Base-by-base conservation (phyloP, 1,284 basidiomycete genomes). In the Thelephora terrestris region DNA sequence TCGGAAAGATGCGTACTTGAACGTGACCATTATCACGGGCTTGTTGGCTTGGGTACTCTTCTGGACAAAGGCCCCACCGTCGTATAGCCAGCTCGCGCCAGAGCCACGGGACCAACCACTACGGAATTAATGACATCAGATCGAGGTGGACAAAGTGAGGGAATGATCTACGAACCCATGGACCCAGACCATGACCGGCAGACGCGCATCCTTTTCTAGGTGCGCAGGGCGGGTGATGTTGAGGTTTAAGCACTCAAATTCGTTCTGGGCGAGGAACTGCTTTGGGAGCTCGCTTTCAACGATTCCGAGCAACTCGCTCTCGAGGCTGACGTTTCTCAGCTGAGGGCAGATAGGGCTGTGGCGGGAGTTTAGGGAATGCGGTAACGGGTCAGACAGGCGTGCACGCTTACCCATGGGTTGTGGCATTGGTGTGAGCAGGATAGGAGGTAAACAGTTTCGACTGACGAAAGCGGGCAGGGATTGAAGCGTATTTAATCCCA, bases 141-240 rank as follows among this genome's bases (percentile, higher is more conserved):
- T 25, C 43, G 38, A 34, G 12, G 20, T 51, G 27, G 40, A 47
- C 44, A 46, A 47, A 2, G 37, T 50, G 10, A 39, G 27, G 43
- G 48, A 36, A 34, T 40, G 23, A 32, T 32, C 29, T n/a, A 66
- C 74, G 44, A 55, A 86, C 84, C 85, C 84, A 62, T 87, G 84
- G 17, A 87, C 69, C 84, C 83, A 87, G 38, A 86, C 61, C 83
- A 87, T 85, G 52, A 87, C 83, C 6, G 85, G 84, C 12, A 81
- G 54, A 36, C 67, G 68, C 27, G 80, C 78, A 38, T 66, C 64
- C 4, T 71, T 57, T 2, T 63, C 69, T 21, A 76, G 65, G 32
- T 73, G 73, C 17, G 71, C 76, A 18, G 85, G 85, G 49, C 75
- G 73, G n/a, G 82, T 84, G 49, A 87, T 82, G 62, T 84, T 85